Conservation (phyloP, 305 asterid genomes). For the Fraxinus paxiana region DNA sequence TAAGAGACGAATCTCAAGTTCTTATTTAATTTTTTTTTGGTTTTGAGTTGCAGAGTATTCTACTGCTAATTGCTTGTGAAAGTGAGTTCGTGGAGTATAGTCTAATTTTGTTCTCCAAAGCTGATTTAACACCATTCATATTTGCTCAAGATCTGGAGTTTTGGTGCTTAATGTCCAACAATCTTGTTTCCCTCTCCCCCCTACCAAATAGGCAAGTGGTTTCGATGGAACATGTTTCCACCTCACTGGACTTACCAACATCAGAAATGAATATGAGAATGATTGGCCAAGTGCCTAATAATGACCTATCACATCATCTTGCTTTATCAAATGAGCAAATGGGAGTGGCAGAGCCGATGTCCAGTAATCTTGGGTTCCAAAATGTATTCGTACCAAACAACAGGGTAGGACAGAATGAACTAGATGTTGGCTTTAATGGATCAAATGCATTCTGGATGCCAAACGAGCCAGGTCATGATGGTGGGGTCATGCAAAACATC, state of each 20-base stretch:
- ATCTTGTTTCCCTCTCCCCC: constrained; percentile 36
- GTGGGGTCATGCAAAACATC: constrained; percentile 25
- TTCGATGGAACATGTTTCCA: constrained; percentile 27
- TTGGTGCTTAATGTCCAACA: constrained; percentile 32
- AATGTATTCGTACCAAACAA: constrained; percentile 20
- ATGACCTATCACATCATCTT: constrained; percentile 23
- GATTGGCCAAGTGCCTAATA: constrained; percentile 20
- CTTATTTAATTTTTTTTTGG: background rate
- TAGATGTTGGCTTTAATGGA: constrained; percentile 25
- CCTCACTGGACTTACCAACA: constrained; percentile 14
- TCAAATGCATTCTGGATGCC: constrained; percentile 35
- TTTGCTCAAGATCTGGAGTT: background rate
- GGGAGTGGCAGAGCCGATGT: constrained; percentile 10
- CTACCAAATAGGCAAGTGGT: constrained; percentile 14
- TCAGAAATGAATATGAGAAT: constrained; percentile 23
- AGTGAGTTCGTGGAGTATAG: background rate
- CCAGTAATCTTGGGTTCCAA: constrained; percentile 17
- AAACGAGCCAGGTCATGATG: constrained; percentile 27
- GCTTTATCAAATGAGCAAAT: constrained; percentile 29
- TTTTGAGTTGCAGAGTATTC: background rate
- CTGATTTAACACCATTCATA: background rate
- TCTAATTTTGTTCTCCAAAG: background rate
- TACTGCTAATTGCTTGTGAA: background rate
- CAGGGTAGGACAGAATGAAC: constrained; percentile 26
- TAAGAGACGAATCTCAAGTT: background rate